phyloP scores from a whole-genome alignment of 2,329 filamentous ascomycete species.

The Trichoderma sp. region DNA sequence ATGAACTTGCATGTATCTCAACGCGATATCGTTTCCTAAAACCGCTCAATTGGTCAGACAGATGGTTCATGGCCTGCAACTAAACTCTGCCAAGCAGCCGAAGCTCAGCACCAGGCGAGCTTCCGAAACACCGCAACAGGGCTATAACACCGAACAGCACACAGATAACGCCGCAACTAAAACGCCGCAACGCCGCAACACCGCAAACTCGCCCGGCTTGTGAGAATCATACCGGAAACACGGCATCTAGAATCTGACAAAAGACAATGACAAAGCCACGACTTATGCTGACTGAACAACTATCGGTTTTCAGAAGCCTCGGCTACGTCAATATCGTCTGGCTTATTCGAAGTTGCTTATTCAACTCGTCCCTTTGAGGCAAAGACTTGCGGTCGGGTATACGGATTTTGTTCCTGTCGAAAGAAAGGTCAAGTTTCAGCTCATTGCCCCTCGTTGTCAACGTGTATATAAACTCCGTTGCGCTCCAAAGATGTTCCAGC shows the following conservation, averaged over 20 bases:
- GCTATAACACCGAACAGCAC: too few species aligned
- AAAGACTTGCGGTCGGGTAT: neutral
- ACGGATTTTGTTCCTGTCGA: too few species aligned
- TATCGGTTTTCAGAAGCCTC: neutral
- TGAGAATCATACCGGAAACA: neutral
- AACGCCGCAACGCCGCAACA: neutral
- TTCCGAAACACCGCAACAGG: too few species aligned
- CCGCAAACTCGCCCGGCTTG: neutral
- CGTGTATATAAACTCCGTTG: constrained; percentile 3
- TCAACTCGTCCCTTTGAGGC: neutral
- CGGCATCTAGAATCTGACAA: neutral
- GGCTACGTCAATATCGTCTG: neutral
- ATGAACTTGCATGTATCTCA: too few species aligned
- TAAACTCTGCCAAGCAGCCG: too few species aligned
- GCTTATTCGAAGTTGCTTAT: neutral
- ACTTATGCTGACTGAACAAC: neutral
- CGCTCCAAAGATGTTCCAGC: neutral
- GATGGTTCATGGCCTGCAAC: too few species aligned
- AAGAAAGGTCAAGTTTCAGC: neutral
- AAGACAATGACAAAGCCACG: neutral
- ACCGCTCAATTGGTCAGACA: too few species aligned
- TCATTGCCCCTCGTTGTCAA: neutral
- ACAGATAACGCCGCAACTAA: neutral
- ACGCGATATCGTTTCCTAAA: too few species aligned
- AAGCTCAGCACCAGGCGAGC: too few species aligned